Conservation (phyloP, 805 yeast species). For the Candida pseudoglaebosa region DNA sequence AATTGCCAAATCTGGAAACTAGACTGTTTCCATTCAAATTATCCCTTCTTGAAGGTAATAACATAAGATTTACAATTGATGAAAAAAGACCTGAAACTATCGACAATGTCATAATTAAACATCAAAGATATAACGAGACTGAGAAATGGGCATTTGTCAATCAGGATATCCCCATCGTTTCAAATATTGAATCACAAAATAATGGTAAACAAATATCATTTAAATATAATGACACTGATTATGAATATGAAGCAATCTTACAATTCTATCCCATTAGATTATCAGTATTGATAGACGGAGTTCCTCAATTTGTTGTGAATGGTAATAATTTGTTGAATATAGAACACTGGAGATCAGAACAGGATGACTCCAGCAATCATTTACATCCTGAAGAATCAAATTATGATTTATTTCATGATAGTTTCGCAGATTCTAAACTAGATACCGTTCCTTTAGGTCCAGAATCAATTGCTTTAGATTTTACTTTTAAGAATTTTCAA, state of each 20-base stretch:
- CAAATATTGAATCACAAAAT: neutral
- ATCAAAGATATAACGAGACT: constrained; percentile 58
- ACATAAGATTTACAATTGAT: constrained; percentile 60
- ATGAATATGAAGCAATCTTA: constrained; percentile 44
- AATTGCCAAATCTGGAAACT: constrained; percentile 13
- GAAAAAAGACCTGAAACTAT: constrained; percentile 47
- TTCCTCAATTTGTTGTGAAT: constrained; percentile 56
- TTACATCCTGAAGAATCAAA: constrained; percentile 57
- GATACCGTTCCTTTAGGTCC: constrained; percentile 82
- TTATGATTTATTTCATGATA: constrained; percentile 66
- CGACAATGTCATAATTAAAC: constrained; percentile 21
- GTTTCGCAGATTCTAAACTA: constrained; percentile 57
- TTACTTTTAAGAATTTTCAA: constrained; percentile 54
- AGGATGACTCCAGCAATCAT: constrained; percentile 27
- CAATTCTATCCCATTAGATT: constrained; percentile 48
- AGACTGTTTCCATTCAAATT: constrained; percentile 51
- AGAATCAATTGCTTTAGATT: constrained; percentile 81
- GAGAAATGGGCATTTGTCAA: constrained; percentile 52
- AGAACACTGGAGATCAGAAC: constrained; percentile 67
- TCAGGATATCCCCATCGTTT: constrained; percentile 11
- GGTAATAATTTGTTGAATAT: constrained; percentile 66
- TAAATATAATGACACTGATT: neutral
- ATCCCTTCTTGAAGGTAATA: constrained; percentile 51
- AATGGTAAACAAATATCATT: constrained; percentile 1
- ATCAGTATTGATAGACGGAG: constrained; percentile 42